These are phyloP conservation scores for Globisporangium heterothallicum DNA, from an alignment of 352 stramenopile genomes.

Conservation along the genomic window DNA sequence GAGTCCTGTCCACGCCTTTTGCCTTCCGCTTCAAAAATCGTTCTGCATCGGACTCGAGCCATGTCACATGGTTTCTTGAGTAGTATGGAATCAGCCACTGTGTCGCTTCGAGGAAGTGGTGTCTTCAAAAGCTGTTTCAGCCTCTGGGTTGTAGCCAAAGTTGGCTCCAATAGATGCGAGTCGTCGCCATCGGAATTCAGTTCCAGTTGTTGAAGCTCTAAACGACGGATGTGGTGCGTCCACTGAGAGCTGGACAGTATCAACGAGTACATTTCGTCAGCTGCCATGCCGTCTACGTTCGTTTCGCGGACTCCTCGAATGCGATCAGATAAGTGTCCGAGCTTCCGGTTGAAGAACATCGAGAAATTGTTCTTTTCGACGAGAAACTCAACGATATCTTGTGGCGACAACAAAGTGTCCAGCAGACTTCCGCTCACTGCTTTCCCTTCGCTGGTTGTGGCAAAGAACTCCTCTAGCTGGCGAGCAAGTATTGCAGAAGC, in stretches of 20 bases:
- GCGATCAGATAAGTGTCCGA: not conserved
- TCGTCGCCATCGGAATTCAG: not conserved
- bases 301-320: not conserved
- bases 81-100: constrained; percentile 7
- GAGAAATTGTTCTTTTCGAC: constrained; percentile 2
- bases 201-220: not conserved
- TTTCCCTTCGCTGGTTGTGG: not conserved
- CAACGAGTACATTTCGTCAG: constrained; percentile 1
- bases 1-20: constrained; percentile 2
- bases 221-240: not conserved
- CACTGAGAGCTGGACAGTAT: not conserved
- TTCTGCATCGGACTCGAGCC: constrained; percentile 4
- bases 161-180: not conserved
- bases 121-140: constrained; percentile 18
- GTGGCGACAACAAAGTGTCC: not conserved
- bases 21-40: constrained; percentile 18
- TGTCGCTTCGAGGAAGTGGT: constrained; percentile 11
- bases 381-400: constrained; percentile 6
- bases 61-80: not conserved
- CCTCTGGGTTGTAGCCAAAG: constrained; percentile 6
- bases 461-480: not conserved
- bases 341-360: not conserved
- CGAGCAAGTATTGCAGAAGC: not conserved
- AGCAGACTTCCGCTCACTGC: not conserved
- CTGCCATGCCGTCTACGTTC: not conserved